Base-by-base conservation (phyloP, 805 yeast genomes). In the Metschnikowia matae region DNA sequence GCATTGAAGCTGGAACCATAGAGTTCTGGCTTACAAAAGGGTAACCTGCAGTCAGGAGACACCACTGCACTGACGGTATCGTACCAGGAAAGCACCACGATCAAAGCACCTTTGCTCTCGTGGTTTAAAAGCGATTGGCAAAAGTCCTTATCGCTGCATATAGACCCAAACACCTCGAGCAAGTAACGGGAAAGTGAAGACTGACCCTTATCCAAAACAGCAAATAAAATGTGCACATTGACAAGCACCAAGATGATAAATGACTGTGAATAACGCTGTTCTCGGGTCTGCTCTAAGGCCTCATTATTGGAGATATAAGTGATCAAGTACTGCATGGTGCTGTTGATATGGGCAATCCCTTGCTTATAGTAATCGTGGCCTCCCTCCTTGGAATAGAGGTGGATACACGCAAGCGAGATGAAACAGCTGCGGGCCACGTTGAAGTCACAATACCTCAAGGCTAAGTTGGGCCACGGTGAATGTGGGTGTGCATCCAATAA, bases 391-490 rank as follows among this genome's bases (percentile, higher is more conserved):
- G 78, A 73, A 56, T 78, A 80, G n/a, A 81, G 64, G 59, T 81
- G 84, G 35, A 80, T 79, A 43, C 83, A 80, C 10, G 82, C 77
- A 15, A 81, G 60, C 2, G 83, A 79, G 18, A 81, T 72, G 55
- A 81, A 80, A 53, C 85, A 81, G 53, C 82, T 76, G 48, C 81
- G 68, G 0, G 84, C 84, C 42, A 81, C 73, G 54, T 80, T 81
- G 54, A 78, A 73, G 56, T 80, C 82, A 55, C 84, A 80, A 57
- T 80, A 80, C 46, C 75, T 73, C 52, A 81, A 65, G 40, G 83
- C 82, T 50, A 81, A 61, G 51, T 79, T 80, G 0, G 85, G 85
- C 84, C 84, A 79, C 3, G 84, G 84, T 1, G 82, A 69, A 39
- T 77, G 76, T 0, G 84, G 85, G 58, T 81, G 84, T 0, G 83